phyloP scores from a whole-genome alignment of 2,329 filamentous ascomycete genomes.

The Escovopsis sp. region DNA sequence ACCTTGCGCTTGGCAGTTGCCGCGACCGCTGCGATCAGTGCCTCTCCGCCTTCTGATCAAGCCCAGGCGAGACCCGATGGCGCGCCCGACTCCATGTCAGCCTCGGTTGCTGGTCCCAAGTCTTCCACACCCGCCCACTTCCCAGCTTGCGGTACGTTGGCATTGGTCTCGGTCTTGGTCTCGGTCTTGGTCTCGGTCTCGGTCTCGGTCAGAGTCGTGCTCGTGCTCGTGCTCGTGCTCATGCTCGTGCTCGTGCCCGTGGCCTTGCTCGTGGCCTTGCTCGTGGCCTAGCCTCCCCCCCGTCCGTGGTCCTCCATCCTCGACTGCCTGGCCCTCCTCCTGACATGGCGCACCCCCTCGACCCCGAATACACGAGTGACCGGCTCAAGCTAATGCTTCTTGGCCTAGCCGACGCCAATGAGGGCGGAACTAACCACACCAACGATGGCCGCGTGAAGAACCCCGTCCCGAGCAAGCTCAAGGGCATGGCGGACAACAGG shows the following conservation, averaged over 20 bases:
- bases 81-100: slow-evolving; percentile 1
- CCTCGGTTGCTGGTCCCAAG: slow-evolving; percentile 1
- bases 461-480: slow-evolving; percentile 45
- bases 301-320: too few species aligned
- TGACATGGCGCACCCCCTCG: background rate
- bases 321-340: too few species aligned
- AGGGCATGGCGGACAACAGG: slow-evolving; percentile 38
- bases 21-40: slow-evolving; percentile 5
- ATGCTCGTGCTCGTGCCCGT: too few species aligned
- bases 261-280: too few species aligned
- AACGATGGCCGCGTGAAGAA: slow-evolving; percentile 28
- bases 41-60: slow-evolving; percentile 2
- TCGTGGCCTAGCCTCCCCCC: too few species aligned
- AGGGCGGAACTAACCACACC: slow-evolving; percentile 4
- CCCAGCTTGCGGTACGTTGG: slow-evolving; percentile 5
- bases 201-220: too few species aligned
- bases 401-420: slow-evolving; percentile 3
- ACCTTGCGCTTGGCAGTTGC: slow-evolving; percentile 7
- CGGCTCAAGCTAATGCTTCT: slow-evolving; percentile 2
- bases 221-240: too few species aligned
- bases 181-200: too few species aligned
- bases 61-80: slow-evolving; percentile 1
- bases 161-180: too few species aligned
- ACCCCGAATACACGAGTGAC: background rate
- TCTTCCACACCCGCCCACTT: slow-evolving; percentile 3